Base-by-base conservation (phyloP, 306 rosid genomes). In the Cyclanthera cordifolia region DNA sequence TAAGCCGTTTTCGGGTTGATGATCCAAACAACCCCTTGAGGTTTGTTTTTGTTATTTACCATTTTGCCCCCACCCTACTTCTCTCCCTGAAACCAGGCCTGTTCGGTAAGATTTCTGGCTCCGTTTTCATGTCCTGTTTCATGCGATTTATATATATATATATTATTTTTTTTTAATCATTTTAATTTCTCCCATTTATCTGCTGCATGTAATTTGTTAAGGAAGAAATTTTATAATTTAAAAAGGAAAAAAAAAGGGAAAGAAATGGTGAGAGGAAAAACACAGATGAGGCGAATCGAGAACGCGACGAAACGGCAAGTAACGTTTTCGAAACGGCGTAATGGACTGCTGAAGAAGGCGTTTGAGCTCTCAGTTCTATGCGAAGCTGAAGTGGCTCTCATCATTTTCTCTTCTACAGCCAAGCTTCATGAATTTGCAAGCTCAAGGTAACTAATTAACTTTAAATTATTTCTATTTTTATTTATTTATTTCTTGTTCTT, bases 241-340 rank as follows among this genome's bases (percentile, higher is more conserved):
- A 34, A 34, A 71, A 47, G 7, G 6, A 34, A 34, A 71, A 43
- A 16, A 17, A 1, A 17, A 34, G 4, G 1, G 3, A 27, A 34
- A 71, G 41, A 78, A 72, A 91, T 91, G 97, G 97, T 85, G 78
- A 80, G 97, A 77, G 96, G 97, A 1, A 91, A 91, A 79, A 91
- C 97, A 34, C 85, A 91, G 77, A 78, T 91, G 92, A 80, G 81
- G 81, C 80, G 86, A 59, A 91, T 89, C 76, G 97, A 88, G 75
- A 89, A 91, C 75, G 79, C 95, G n/a, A 87, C 96, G n/a, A 91
- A 90, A 73, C 75, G 97, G 7, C 96, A 91, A 49, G 96, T 91
- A 0, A 88, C 97, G 10, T 91, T 91, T 73, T 91, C 92, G 16
- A 91, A 91, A 82, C 65, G 97, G 23, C 75, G 92, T 0, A 88